Evolutionary conservation across 192 early-diverging fungal species (phyloP), one percentile per base, ranked within the genome.

Genomic region (Coemansia sp.): DNA sequence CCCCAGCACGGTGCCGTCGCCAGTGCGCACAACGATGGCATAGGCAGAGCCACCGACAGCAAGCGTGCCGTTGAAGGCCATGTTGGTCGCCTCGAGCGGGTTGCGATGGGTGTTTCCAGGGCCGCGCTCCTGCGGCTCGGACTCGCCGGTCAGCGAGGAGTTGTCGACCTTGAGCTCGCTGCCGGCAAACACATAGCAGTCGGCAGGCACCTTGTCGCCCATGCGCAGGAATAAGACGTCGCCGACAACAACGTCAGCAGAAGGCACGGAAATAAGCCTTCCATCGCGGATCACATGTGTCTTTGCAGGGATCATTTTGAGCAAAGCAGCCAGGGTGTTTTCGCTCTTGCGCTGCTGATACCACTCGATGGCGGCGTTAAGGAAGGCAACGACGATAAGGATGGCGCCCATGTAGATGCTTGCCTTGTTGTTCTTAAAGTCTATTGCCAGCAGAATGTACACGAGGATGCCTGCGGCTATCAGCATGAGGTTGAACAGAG

Each of bases 151-250:
- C 34, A 98, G 72, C 11, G 93, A 95, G 6, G 94, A 95, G 83
- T 97, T 97, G 84, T 98, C 95, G 32, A 97, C 93, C 75, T 98
- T 98, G 58, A 96, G 79, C 46, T 98, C 95, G 20, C 83, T 88
- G 59, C 86, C 82, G 32, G 83, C 62, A 72, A 90, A 93, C 30
- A 98, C 62, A 62, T 83, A 85, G 49, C 95, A 73, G 84, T 98
- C 95, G 1, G 95, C 95, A 2, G 95, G 95, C 11, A 93, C 72
- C 74, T 98, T 98, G 82, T 98, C 94, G 55, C 95, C 95, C 84
- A 91, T 90, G 48, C 88, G 86, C 25, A 95, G 76, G 64, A 87
- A 92, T 24, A 97, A 89, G 53, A 98, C 74, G 64, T 98, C 95
- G 50, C 95, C 95, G 0, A 82, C 70, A 18, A 97, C 94, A 1